Conservation (phyloP, 139 green algal genomes). For the Micractinium conductrix region DNA sequence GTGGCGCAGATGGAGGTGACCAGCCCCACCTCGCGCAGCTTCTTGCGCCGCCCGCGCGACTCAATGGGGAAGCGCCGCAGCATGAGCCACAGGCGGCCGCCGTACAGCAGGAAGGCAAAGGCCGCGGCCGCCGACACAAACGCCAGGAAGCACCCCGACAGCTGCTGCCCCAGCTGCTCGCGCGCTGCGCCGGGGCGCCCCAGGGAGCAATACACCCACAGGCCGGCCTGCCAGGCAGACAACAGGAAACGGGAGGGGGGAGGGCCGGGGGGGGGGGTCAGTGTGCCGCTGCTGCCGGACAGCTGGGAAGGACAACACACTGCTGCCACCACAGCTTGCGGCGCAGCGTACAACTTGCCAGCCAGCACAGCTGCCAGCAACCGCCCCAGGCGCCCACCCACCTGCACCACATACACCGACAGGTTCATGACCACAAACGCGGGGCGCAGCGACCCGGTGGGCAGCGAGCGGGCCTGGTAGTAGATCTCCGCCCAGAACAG, state of each 20-base stretch:
- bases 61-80: slow-evolving; percentile 96
- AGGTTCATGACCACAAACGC: slow-evolving; percentile 89
- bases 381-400: background rate
- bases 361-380: no score
- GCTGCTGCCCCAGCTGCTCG: slow-evolving; percentile 35
- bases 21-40: slow-evolving; percentile 94
- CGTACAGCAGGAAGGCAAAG: slow-evolving; percentile 94
- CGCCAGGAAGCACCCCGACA: slow-evolving; percentile 71
- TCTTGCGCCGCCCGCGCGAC: slow-evolving; percentile 89
- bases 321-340: no score
- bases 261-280: background rate
- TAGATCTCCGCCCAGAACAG: slow-evolving; percentile 99
- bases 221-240: slow-evolving; percentile 25
- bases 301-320: no score
- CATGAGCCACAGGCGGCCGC: slow-evolving; percentile 94
- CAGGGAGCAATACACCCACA: slow-evolving; percentile 43
- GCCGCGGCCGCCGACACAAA: slow-evolving; percentile 82
- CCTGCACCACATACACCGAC: slow-evolving; percentile 70
- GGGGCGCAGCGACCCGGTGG: slow-evolving; percentile 80
- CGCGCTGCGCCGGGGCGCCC: background rate
- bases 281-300: background rate
- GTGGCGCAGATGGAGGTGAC: slow-evolving; percentile 94
- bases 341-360: no score
- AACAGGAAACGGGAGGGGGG: background rate
- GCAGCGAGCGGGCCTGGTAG: slow-evolving; percentile 90